These are phyloP conservation scores for Xylaria arbuscula DNA, from an alignment of 2,329 filamentous ascomycete species.

Conservation along the genomic window DNA sequence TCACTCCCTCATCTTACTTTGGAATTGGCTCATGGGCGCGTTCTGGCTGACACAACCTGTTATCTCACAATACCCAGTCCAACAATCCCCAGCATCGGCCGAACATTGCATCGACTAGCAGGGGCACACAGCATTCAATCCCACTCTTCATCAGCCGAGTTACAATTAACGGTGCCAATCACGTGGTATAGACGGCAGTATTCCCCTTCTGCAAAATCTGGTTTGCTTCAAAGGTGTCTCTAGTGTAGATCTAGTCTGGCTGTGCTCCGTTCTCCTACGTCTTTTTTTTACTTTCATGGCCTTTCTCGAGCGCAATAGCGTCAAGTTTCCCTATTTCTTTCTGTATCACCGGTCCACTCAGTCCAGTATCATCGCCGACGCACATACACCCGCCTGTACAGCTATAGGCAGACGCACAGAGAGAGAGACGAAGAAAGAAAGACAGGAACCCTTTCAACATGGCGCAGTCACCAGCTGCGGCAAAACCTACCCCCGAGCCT, in stretches of 20 bases:
- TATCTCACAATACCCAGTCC: slow-evolving; percentile 4
- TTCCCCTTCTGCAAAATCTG: background rate
- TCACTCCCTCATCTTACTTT: slow-evolving; percentile 23
- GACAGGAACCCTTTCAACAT: slow-evolving; percentile 19
- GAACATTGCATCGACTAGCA: background rate
- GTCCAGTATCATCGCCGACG: background rate
- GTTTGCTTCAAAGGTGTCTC: background rate
- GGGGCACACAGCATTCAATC: background rate
- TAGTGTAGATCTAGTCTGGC: background rate
- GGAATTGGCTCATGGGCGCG: slow-evolving; percentile 22
- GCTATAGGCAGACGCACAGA: background rate
- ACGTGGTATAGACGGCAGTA: slow-evolving; percentile 8
- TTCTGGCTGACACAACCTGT: slow-evolving; percentile 17
- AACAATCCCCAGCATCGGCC: slow-evolving; percentile 5
- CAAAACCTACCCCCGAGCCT: slow-evolving; percentile 55
- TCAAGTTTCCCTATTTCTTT: background rate
- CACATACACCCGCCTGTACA: background rate
- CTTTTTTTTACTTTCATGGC: background rate
- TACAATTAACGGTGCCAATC: slow-evolving; percentile 15
- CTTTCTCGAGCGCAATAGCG: background rate
- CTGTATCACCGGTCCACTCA: background rate
- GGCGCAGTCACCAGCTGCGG: slow-evolving; percentile 33
- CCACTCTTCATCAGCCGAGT: background rate
- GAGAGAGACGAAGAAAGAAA: background rate
- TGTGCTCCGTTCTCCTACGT: background rate